Conservation (phyloP, 106 monocot genomes). For the Dioscorea zingiberensis region DNA sequence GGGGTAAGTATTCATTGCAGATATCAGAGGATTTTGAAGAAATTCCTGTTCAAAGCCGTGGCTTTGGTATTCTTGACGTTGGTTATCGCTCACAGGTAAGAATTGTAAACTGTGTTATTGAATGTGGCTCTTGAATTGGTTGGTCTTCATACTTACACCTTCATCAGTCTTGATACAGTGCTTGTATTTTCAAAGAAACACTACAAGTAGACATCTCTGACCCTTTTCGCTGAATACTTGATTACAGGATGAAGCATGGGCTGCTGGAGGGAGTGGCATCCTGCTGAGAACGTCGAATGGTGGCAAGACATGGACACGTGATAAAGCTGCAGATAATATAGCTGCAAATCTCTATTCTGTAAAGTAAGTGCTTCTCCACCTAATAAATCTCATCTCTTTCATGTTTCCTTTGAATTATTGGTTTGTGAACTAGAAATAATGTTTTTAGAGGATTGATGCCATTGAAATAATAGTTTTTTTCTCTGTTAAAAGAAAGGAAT, state of each 20-base stretch:
- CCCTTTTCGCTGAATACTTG: no score
- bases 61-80: constrained; percentile 91
- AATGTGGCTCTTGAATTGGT: no score
- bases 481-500: no score
- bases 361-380: constrained; percentile 43
- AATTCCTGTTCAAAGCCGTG: constrained; percentile 84
- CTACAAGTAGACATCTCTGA: no score
- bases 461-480: neutral
- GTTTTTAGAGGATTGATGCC: neutral
- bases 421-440: neutral
- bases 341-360: constrained; percentile 93
- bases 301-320: constrained; percentile 84
- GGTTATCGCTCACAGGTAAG: constrained; percentile 63
- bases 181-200: no score
- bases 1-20: constrained; percentile 20
- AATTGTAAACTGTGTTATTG: no score
- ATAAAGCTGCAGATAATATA: constrained; percentile 87
- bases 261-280: constrained; percentile 89
- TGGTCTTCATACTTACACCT: no score
- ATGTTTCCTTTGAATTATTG: neutral
- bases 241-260: constrained; percentile 94
- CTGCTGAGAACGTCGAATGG: constrained; percentile 81
- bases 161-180: no score
- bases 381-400: neutral
- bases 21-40: constrained; percentile 86